Evolutionary conservation across 1,284 basidiomycete species (phyloP), one percentile per base, ranked within the genome.

Genomic region (Agroathelia rolfsii): DNA sequence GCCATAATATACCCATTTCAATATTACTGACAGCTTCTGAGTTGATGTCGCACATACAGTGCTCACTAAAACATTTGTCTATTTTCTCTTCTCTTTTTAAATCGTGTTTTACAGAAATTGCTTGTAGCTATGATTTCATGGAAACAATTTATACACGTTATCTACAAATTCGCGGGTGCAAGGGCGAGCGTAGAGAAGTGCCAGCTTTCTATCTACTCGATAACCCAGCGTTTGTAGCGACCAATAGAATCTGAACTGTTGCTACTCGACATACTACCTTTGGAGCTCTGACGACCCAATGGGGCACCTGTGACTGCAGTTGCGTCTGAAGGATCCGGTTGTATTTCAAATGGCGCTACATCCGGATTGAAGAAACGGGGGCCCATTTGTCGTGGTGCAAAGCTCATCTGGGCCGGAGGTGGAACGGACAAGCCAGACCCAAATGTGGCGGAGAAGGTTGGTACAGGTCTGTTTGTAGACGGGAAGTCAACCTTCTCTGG

Each of bases 401-500:
- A 63, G n/a, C n/a, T n/a, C 55, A 60, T 65, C 41, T 62, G 62
- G 33, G 49, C 53, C 12, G 60, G 62, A 8, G 51, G 54, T 24
- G 60, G 58, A 16, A 56, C 48, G 29, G 62, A 56, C 23, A 51
- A 41, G 31, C 55, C 58, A 36, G 56, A 49, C 9, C 61, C 64
- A 45, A 71, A 72, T 11, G 65, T 53, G 24, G 58, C 62, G 17
- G 67, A 62, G 50, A 63, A 76, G 3, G 73, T 75, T 3, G 73
- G 72, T 37, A 76, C 51, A 8, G 64, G 62, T 29, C 59, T 53
- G 27, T 66, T 62, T 35, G 53, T 61, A 3, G 69, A 63, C 1
- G 76, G 74, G 55, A 81, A 81, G n/a, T 62, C 60, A 37, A 77
- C 61, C 52, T 83, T 83, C 53, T 83, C 78, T 2, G 58, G 46